Conservation (phyloP, 176 grass and related monocot species). For the Chloris gayana region DNA sequence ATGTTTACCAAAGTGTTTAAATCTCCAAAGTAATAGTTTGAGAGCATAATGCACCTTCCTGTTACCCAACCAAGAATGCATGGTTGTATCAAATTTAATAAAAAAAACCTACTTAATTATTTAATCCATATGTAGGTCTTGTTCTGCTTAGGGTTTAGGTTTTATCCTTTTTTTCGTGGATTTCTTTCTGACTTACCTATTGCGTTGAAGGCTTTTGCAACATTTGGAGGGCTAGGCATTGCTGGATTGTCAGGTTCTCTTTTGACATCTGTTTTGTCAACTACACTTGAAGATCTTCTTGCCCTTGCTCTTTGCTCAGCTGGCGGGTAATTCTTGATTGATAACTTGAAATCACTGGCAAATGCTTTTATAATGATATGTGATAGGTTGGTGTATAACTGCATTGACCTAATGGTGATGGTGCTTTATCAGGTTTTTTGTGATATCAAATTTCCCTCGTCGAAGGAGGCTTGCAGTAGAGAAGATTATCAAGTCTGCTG, state of each 20-base stretch:
- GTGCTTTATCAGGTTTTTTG: constrained; percentile 56
- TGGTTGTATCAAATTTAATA: not conserved
- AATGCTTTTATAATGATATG: constrained; percentile 20
- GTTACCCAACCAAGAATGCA: not conserved
- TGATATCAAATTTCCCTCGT: constrained; percentile 83
- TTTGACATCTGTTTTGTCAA: constrained; percentile 85
- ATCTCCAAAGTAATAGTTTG: constrained; percentile 2
- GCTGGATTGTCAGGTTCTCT: constrained; percentile 92
- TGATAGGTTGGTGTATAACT: not conserved
- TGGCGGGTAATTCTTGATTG: constrained; percentile 75
- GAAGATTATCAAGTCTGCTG: constrained; percentile 71
- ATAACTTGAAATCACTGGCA: constrained; percentile 15
- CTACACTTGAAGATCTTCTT: constrained; percentile 95
- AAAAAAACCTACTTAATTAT: not conserved
- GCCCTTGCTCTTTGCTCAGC: constrained; percentile 92
- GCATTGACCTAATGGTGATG: no score
- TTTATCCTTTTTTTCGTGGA: not conserved
- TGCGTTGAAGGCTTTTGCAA: constrained; percentile 66
- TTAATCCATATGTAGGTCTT: not conserved
- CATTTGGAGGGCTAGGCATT: constrained; percentile 94
- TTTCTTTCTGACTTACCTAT: constrained; percentile 23
- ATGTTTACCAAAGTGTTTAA: not conserved
- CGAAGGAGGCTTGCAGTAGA: constrained; percentile 58
- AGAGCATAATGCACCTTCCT: constrained; percentile 26
- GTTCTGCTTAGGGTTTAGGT: not conserved